phyloP scores from a whole-genome alignment of 257 asterid genomes.

The Echium plantagineum region DNA sequence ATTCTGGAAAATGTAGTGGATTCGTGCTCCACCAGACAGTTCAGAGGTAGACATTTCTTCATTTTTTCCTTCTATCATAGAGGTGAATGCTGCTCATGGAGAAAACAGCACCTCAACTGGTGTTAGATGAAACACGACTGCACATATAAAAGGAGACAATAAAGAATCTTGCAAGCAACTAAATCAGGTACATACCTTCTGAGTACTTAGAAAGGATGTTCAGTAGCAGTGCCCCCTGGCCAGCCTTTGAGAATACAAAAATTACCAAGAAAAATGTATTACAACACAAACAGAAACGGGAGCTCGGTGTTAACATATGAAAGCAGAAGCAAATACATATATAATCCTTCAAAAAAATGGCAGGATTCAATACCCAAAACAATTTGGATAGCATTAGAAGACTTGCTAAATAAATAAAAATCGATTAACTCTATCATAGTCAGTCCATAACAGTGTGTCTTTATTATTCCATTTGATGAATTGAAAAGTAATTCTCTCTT shows the following conservation, averaged over 20 bases:
- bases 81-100: conserved; percentile 59
- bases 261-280: conserved; percentile 8
- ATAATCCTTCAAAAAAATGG: no score
- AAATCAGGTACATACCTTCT: conserved; percentile 42
- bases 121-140: not conserved
- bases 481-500: not conserved
- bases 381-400: not conserved
- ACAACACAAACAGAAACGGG: not conserved
- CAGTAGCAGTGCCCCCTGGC: conserved; percentile 77
- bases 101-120: not conserved
- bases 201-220: conserved; percentile 80
- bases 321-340: not conserved
- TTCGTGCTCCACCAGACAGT: conserved; percentile 96
- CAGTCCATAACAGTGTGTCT: not conserved
- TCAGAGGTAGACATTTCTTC: conserved; percentile 89
- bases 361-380: not conserved
- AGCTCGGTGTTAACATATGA: not conserved
- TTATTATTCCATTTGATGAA: not conserved
- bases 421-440: no score
- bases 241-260: conserved; percentile 43
- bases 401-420: not conserved
- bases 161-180: not conserved
- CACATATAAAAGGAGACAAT: not conserved
- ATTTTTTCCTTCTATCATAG: conserved; percentile 89
- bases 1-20: conserved; percentile 86